Evolutionary conservation across 163 green algal genomes (phyloP).

Genomic region (Scenedesmus sp.): DNA sequence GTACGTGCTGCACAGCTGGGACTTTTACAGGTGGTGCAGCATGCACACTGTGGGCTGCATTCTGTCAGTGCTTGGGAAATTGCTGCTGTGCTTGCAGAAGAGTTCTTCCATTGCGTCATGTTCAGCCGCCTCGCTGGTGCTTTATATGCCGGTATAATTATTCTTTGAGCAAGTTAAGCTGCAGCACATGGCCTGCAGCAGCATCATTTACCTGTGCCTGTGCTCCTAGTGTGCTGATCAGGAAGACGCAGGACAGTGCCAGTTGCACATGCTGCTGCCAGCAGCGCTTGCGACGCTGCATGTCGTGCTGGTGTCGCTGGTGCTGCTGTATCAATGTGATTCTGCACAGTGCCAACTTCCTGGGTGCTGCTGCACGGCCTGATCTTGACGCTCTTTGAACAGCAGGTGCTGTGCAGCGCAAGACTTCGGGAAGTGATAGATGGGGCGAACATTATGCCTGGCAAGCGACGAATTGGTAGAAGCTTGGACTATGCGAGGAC

Average conservation of each 20-base stretch:
- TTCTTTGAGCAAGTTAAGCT: not conserved
- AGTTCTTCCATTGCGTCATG: too few relatives aligned
- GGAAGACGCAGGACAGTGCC: not conserved
- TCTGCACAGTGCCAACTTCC: not conserved
- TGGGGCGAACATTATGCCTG: not conserved
- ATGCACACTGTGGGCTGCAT: too few relatives aligned
- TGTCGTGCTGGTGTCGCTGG: not conserved
- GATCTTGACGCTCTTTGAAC: not conserved
- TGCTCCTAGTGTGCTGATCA: constrained; percentile 15
- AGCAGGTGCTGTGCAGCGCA: not conserved
- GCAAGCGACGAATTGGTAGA: not conserved
- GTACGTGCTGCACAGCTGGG: too few relatives aligned
- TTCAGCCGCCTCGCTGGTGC: not conserved
- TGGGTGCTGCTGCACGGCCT: not conserved
- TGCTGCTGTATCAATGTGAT: not conserved
- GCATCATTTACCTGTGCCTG: constrained; percentile 4
- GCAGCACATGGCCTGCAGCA: not conserved
- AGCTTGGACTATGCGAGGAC: not conserved
- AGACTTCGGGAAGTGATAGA: not conserved
- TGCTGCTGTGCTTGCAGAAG: too few relatives aligned
- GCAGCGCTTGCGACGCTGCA: constrained; percentile 10
- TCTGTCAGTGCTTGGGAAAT: too few relatives aligned
- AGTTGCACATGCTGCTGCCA: constrained; percentile 26
- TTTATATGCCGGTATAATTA: not conserved
- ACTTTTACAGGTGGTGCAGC: too few relatives aligned